Conservation (phyloP, 225 moss, liverwort and hornwort genomes). For the Pseudisothecium myosuroides region DNA sequence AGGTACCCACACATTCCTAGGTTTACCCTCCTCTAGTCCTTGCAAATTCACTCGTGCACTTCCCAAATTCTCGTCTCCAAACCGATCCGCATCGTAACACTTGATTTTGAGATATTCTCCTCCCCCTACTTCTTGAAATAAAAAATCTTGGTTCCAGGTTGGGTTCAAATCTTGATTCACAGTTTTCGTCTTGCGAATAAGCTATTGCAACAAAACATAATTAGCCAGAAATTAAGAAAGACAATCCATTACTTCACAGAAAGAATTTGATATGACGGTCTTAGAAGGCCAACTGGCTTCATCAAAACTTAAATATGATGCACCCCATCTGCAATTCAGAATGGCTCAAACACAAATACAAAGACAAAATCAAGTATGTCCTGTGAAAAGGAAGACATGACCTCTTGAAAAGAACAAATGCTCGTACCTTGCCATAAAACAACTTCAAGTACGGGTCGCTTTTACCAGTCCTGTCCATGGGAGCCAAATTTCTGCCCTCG, state of each 20-base stretch:
- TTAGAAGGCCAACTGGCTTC: neutral
- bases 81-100: slow-evolving; percentile 93
- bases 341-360: neutral
- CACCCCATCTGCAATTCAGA: neutral
- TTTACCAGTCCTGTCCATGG: slow-evolving; percentile 98
- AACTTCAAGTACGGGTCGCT: slow-evolving; percentile 94
- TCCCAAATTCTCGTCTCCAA: slow-evolving; percentile 94
- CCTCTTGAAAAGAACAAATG: neutral
- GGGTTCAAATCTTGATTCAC: slow-evolving; percentile 94
- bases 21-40: slow-evolving; percentile 68
- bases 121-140: slow-evolving; percentile 83
- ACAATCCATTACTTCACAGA: neutral
- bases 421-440: slow-evolving; percentile 86
- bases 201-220: slow-evolving; percentile 19
- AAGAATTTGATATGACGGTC: neutral
- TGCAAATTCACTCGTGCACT: slow-evolving; percentile 95
- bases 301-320: neutral
- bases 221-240: neutral
- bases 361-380: neutral
- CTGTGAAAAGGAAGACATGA: neutral
- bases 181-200: slow-evolving; percentile 88
- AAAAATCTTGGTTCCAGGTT: slow-evolving; percentile 71
- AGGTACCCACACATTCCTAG: slow-evolving; percentile 91
- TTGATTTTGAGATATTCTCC: slow-evolving; percentile 96
- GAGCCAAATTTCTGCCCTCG: slow-evolving; percentile 89